These are phyloP conservation scores for Blastocystis sp. DNA, from an alignment of 352 stramenopile genomes.

Conservation along the genomic window DNA sequence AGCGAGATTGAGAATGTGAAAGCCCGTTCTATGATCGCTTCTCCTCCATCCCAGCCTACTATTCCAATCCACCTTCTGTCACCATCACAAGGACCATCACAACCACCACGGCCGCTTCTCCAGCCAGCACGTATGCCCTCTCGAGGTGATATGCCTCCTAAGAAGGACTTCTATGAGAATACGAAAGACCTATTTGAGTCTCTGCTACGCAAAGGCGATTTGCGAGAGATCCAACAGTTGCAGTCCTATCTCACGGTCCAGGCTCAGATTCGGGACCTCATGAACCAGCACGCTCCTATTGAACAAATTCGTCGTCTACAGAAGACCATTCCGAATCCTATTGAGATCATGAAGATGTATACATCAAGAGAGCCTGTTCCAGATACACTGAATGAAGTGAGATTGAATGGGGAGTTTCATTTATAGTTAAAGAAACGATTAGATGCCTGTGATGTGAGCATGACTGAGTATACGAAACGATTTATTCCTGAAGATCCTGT, in stretches of 20 bases:
- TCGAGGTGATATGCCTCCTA: neutral
- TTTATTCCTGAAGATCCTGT: conserved; percentile 40
- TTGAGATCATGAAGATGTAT: neutral
- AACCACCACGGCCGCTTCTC: neutral
- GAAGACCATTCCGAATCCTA: neutral
- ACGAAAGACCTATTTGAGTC: neutral
- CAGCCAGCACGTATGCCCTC: neutral
- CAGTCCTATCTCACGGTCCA: neutral
- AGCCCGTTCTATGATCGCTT: neutral
- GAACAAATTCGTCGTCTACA: conserved; percentile 1
- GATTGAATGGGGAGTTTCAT: neutral
- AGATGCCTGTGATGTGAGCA: neutral
- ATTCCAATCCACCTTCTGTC: neutral
- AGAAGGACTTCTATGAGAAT: neutral
- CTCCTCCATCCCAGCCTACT: neutral
- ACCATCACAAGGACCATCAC: neutral
- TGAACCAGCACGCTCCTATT: neutral
- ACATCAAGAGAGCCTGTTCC: neutral
- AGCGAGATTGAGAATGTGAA: neutral
- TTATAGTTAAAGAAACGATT: conserved; percentile 1
- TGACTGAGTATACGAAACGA: neutral
- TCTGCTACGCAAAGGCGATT: conserved; percentile 14
- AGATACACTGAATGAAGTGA: neutral
- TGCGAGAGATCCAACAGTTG: conserved; percentile 33
- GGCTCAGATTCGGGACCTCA: neutral